phyloP scores from a whole-genome alignment of 2,329 filamentous ascomycete species.

The Aspergillus pseudotamarii region DNA sequence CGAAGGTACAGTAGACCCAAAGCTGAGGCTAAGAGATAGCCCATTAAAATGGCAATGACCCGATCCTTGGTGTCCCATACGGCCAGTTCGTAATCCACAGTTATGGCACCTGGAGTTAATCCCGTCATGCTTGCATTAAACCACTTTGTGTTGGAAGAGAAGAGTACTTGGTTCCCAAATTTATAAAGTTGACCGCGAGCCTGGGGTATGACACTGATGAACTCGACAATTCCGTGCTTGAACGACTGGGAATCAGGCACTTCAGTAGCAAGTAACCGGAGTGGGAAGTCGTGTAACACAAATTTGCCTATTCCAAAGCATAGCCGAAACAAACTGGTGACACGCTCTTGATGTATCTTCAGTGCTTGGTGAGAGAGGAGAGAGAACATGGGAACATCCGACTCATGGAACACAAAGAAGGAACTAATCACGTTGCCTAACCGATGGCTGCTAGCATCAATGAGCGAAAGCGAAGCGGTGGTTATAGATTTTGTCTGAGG shows the following conservation, averaged over 20 bases:
- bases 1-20: constrained; percentile 79
- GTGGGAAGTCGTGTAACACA: constrained; percentile 42
- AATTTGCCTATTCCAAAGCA: constrained; percentile 47
- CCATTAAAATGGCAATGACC: constrained; percentile 73
- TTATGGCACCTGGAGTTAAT: constrained; percentile 24
- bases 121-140: constrained; percentile 27
- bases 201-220: constrained; percentile 20
- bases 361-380: constrained; percentile 74
- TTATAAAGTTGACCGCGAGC: constrained; percentile 24
- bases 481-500: constrained; percentile 40
- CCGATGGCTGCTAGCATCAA: constrained; percentile 45
- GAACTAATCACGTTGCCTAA: constrained; percentile 40
- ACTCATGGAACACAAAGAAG: constrained; percentile 48
- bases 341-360: constrained; percentile 59
- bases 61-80: constrained; percentile 71
- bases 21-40: constrained; percentile 76
- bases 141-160: constrained; percentile 32
- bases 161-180: constrained; percentile 25
- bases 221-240: constrained; percentile 20
- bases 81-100: constrained; percentile 61
- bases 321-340: constrained; percentile 47
- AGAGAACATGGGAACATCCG: constrained; percentile 76
- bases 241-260: constrained; percentile 25
- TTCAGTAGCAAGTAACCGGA: constrained; percentile 34
- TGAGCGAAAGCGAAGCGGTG: constrained; percentile 44